Base-by-base conservation (phyloP, 2,329 filamentous ascomycete species). In the Calonectria montana region DNA sequence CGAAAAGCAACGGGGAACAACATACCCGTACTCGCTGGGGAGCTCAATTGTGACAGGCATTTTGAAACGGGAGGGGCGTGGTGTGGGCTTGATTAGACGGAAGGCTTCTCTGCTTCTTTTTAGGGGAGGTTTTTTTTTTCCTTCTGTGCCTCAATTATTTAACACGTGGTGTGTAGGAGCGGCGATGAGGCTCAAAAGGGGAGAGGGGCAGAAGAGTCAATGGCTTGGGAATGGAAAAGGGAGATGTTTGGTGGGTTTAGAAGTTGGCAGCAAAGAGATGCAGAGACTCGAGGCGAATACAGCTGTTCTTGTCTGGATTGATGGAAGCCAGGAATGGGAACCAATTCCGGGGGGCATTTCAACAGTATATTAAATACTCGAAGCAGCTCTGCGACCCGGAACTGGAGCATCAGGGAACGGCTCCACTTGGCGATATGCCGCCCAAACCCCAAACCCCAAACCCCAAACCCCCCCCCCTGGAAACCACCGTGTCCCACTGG, bases 1-100 rank as follows among this genome's bases (percentile, higher is more conserved):
- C 18, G 23, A 15, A n/a, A 18, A 18, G 2, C n/a, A 15, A 29
- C 35, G n/a, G 29, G 41, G 12, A 50, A 39, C 43, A 9, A 77
- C 86, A 81, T 84, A 89, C 88, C 87, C 85, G 79, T 89, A 90
- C 74, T 89, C 84, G 74, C 81, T 80, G 25, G 88, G 86, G 70
- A 90, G 74, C 63, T 85, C 81, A 37, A 89, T 77, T 48, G 81
- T 76, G 67, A 86, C 75, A 77, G 86, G 77, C 87, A 88, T 88
- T 50, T 74, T 86, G 31, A 31, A 67, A 23, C 41, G 63, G 45
- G 63, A 68, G 47, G 35, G 62, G 69, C 64, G 50, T 41, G 55
- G 29, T 37, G 18, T 35, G 37, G 3, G 35, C 70, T 29, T 65
- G 57, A 10, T 35, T 35, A 35, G 31, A 35, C 31, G 31, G 13